Conservation (phyloP, 2,329 filamentous ascomycete genomes). For the Aspergillus tanneri region DNA sequence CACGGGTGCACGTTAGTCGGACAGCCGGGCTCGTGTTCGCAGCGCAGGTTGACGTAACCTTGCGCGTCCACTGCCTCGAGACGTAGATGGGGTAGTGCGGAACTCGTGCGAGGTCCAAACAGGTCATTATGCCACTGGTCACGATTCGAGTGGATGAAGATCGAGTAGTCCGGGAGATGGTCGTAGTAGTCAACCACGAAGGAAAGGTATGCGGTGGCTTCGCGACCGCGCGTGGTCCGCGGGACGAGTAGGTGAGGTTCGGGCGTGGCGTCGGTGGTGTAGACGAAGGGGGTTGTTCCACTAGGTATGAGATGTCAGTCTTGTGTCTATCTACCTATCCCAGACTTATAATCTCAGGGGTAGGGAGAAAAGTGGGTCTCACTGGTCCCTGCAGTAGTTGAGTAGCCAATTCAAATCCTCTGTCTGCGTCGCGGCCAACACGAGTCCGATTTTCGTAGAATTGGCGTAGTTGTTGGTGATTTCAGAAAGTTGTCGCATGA, state of each 20-base stretch:
- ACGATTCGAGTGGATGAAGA: constrained; percentile 62
- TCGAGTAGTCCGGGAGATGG: constrained; percentile 55
- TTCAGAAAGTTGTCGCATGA: constrained; percentile 18
- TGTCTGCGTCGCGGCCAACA: constrained; percentile 19
- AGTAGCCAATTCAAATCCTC: constrained; percentile 24
- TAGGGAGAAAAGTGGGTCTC: not conserved
- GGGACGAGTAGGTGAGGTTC: constrained; percentile 25
- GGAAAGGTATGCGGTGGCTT: constrained; percentile 62
- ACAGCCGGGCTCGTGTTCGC: constrained; percentile 38
- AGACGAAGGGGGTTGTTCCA: constrained; percentile 27
- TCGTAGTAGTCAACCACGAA: constrained; percentile 65
- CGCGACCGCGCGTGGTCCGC: constrained; percentile 52
- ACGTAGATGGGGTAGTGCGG: constrained; percentile 33
- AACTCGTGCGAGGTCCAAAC: constrained; percentile 29
- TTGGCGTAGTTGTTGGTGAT: constrained; percentile 18
- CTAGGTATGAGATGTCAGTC: constrained; percentile 3
- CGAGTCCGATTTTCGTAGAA: constrained; percentile 16
- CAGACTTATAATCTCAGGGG: not conserved
- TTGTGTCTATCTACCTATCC: not conserved
- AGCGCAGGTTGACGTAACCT: constrained; percentile 44
- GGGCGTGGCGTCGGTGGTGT: constrained; percentile 28
- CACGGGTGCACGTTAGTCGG: constrained; percentile 39
- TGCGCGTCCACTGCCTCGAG: constrained; percentile 36
- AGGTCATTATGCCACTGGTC: constrained; percentile 60
- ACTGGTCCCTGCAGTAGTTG: constrained; percentile 23